Evolutionary conservation across 495 filamentous ascomycete genomes (phyloP), one percentile per base, ranked within the genome.

Genomic region (Ascodesmis nigricans): DNA sequence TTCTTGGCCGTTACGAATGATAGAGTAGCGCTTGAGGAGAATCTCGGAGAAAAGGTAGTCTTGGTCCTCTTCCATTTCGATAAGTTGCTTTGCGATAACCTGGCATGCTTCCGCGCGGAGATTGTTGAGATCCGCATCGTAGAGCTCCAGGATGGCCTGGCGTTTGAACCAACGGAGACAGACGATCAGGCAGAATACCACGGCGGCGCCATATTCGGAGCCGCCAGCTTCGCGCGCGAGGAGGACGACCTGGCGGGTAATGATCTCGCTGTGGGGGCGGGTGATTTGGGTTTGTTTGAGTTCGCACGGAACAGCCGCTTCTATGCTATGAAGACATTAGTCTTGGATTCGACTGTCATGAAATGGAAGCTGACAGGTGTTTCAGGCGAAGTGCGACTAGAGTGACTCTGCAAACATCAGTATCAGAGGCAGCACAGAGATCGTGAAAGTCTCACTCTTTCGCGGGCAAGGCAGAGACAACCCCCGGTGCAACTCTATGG

Each of bases 21-120:
- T 73, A 1, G 75, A 78, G 55, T 90, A 95, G 8, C 83, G 73
- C 58, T 84, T 87, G 33, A 97, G 71, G n/a, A 97, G 64, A 16
- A 90, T 58, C 13, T 74, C 63, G 39, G 80, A 71, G 36, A 92
- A 58, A 10, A 95, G 62, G 47, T 76, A 80, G 17, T 68, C 52
- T 35, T 71, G 63, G 49, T 92, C 65, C 9, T 80, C 68, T 49
- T 87, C 81, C 2, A 55, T 42, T 54, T 97, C 87, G 51, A 97
- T 93, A 43, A 93, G 71, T 24, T 63, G 62, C 61, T 93, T 97
- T n/a, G 90, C 81, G 35, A 97, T 76, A 25, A 92, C 69, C 55
- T 95, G 87, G 52, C 78, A 87, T n/a, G 90, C 83, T 11, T 66
- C 55, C 5, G 79, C 81, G 13, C 84, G 66, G 15, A 76, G 59